phyloP scores from a whole-genome alignment of 1,139 yeast genomes.

The Torulaspora globosa region DNA sequence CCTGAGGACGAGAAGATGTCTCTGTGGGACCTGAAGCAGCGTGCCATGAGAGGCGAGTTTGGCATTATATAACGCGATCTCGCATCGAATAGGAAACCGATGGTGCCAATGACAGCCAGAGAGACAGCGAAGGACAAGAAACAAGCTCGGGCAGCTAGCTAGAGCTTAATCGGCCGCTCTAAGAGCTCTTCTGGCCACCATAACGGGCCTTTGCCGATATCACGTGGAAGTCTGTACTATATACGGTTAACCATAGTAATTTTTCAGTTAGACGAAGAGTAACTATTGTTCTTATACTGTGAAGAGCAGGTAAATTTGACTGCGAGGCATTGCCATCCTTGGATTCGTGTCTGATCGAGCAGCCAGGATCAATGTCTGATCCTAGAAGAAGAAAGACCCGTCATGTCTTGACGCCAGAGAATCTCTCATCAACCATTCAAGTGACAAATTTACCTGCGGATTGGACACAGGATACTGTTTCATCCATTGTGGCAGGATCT shows the following conservation, averaged over 20 bases:
- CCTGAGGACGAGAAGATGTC: slow-evolving; percentile 54
- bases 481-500: slow-evolving; percentile 37
- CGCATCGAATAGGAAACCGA: neutral
- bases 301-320: neutral
- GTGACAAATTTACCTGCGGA: slow-evolving; percentile 30
- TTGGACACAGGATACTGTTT: slow-evolving; percentile 32
- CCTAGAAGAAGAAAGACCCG: slow-evolving; percentile 34
- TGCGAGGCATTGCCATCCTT: neutral
- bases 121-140: neutral
- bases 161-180: neutral
- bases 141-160: neutral
- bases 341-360: slow-evolving; percentile 3
- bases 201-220: neutral
- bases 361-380: slow-evolving; percentile 23
- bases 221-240: neutral
- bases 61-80: slow-evolving; percentile 22
- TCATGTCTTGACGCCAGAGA: slow-evolving; percentile 33
- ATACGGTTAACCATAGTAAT: slow-evolving; percentile 2
- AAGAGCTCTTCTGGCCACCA: neutral
- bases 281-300: neutral
- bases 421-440: slow-evolving; percentile 31
- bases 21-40: slow-evolving; percentile 37
- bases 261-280: slow-evolving; percentile 2
- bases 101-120: neutral
- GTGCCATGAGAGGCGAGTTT: slow-evolving; percentile 37